phyloP scores from a whole-genome alignment of 2,329 filamentous ascomycete genomes.

The Parascedosporium putredinis region DNA sequence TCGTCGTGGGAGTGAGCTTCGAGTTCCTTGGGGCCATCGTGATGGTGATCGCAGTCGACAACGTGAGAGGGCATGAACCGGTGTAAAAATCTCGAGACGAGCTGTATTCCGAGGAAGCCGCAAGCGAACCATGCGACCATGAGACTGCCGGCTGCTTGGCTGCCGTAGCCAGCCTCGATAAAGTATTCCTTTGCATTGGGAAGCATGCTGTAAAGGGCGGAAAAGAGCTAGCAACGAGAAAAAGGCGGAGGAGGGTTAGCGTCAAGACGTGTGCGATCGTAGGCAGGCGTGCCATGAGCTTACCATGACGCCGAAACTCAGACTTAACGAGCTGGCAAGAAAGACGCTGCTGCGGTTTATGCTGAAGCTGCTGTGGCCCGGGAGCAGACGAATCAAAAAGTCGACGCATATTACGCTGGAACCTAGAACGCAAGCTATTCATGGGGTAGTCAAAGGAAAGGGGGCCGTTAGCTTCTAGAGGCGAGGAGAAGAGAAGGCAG shows the following conservation, averaged over 20 bases:
- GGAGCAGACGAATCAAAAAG: conserved; percentile 60
- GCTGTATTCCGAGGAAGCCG: conserved; percentile 67
- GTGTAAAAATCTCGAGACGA: conserved; percentile 62
- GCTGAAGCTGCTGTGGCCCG: conserved; percentile 65
- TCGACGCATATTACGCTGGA: conserved; percentile 84
- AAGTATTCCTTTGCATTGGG: conserved; percentile 77
- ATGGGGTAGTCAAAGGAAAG: conserved; percentile 10
- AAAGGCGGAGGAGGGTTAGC: conserved; percentile 7
- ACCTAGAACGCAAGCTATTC: conserved; percentile 55
- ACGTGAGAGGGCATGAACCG: conserved; percentile 67
- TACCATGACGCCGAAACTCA: conserved; percentile 97
- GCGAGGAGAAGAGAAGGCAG: background rate
- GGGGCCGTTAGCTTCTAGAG: conserved; percentile 4
- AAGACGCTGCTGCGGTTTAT: conserved; percentile 87
- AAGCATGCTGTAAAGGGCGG: conserved; percentile 84
- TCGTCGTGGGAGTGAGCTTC: conserved; percentile 4
- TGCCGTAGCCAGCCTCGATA: conserved; percentile 52
- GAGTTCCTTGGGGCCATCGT: conserved; percentile 38
- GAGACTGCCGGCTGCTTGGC: conserved; percentile 56
- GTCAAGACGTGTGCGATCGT: background rate
- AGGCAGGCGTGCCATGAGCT: conserved; percentile 17
- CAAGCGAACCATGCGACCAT: conserved; percentile 60
- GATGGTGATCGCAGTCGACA: conserved; percentile 69
- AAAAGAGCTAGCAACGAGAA: conserved; percentile 66
- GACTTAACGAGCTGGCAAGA: conserved; percentile 74